phyloP scores from a whole-genome alignment of 805 yeast genomes.

The Brettanomyces custersianus region DNA sequence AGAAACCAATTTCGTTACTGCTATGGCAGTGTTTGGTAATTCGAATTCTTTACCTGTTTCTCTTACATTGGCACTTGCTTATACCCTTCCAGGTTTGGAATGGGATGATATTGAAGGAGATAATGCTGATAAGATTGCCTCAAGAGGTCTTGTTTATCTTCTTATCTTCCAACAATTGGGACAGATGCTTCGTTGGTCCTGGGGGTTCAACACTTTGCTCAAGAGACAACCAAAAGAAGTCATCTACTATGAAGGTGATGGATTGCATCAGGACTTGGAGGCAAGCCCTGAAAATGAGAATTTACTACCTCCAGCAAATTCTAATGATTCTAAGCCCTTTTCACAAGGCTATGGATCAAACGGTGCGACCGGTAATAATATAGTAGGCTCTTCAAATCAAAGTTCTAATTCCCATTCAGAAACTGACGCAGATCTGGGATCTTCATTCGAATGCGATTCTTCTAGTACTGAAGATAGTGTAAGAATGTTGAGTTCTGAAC shows the following conservation, averaged over 20 bases:
- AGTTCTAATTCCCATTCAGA: not conserved
- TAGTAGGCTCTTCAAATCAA: constrained; percentile 1
- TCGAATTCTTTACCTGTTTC: constrained; percentile 94
- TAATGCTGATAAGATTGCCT: constrained; percentile 59
- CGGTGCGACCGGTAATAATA: constrained; percentile 4
- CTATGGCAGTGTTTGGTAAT: constrained; percentile 96
- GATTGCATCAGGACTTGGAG: constrained; percentile 2
- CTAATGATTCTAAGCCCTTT: constrained; percentile 7
- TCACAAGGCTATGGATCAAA: constrained; percentile 12
- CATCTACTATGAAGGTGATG: constrained; percentile 10
- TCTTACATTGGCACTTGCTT: constrained; percentile 68
- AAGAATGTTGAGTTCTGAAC: constrained; percentile 1
- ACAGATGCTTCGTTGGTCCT: constrained; percentile 75
- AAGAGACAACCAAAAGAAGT: constrained; percentile 38
- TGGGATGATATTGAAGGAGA: constrained; percentile 72
- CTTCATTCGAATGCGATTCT: not conserved
- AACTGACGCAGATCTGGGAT: not conserved
- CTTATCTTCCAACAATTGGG: constrained; percentile 77
- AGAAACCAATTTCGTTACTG: constrained; percentile 86
- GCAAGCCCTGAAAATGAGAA: constrained; percentile 5
- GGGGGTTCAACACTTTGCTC: constrained; percentile 73
- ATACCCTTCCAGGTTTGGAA: constrained; percentile 62
- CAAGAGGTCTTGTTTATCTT: constrained; percentile 67
- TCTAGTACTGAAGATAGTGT: not conserved
- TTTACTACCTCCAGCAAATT: constrained; percentile 1